These are phyloP conservation scores for Erysimum cheiranthoides DNA, from an alignment of 345 rosid species.

Conservation along the genomic window DNA sequence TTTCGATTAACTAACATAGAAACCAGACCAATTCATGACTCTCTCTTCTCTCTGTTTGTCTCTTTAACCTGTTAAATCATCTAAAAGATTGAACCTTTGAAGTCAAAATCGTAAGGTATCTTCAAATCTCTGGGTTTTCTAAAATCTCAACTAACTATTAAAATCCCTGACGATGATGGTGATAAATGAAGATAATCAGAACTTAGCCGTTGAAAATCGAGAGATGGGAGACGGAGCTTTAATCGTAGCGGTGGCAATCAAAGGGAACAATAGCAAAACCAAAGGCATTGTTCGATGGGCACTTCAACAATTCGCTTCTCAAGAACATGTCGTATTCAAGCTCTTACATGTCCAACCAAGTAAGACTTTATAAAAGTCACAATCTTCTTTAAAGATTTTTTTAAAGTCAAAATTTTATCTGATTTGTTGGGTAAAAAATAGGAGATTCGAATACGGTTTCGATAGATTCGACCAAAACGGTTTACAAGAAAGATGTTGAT, in stretches of 20 bases:
- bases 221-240: constrained; percentile 50
- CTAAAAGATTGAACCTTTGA: constrained; percentile 18
- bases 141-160: background rate
- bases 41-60: constrained; percentile 8
- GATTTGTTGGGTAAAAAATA: constrained; percentile 45
- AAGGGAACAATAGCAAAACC: constrained; percentile 60
- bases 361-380: constrained; percentile 34
- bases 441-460: constrained; percentile 66
- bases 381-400: background rate
- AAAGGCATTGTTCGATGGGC: constrained; percentile 64
- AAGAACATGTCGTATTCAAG: constrained; percentile 65
- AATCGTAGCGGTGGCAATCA: constrained; percentile 71
- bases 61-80: constrained; percentile 2
- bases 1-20: constrained; percentile 19
- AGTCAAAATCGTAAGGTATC: constrained; percentile 32
- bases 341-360: constrained; percentile 81
- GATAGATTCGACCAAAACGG: constrained; percentile 57
- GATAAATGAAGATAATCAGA: constrained; percentile 16
- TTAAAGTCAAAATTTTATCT: constrained; percentile 1
- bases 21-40: constrained; percentile 33
- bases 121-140: constrained; percentile 26
- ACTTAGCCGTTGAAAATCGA: constrained; percentile 12
- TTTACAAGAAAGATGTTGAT: constrained; percentile 76
- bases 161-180: background rate
- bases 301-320: constrained; percentile 58